phyloP scores from a whole-genome alignment of 768 basidiomycete species.

The Candolleomyces efflorescens region DNA sequence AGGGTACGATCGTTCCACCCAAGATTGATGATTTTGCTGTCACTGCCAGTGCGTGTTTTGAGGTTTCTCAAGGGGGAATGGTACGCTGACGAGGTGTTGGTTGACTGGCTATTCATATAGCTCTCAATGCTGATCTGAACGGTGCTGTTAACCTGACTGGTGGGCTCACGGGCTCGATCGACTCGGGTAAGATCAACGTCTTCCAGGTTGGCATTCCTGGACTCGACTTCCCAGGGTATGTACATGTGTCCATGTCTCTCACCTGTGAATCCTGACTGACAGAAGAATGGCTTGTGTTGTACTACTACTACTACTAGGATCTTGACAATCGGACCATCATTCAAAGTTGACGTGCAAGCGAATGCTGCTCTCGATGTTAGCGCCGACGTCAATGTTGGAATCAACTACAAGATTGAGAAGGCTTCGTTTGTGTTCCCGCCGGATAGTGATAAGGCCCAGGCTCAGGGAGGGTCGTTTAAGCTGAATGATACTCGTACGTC shows the following conservation, averaged over 20 bases:
- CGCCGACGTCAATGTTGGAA: constrained; percentile 35
- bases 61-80: neutral
- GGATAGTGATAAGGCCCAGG: constrained; percentile 12
- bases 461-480: constrained; percentile 23
- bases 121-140: constrained; percentile 32
- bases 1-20: constrained; percentile 38
- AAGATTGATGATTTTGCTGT: constrained; percentile 24
- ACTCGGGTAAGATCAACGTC: constrained; percentile 38
- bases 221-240: constrained; percentile 46
- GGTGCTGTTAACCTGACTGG: constrained; percentile 35
- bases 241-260: neutral
- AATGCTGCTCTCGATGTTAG: constrained; percentile 31
- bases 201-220: constrained; percentile 42
- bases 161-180: constrained; percentile 33
- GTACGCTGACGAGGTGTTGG: neutral
- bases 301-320: constrained; percentile 36
- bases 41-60: constrained; percentile 24
- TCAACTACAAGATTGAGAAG: constrained; percentile 39
- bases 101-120: no score
- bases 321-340: constrained; percentile 43
- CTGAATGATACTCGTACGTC: constrained; percentile 42
- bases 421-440: constrained; percentile 43
- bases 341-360: constrained; percentile 37
- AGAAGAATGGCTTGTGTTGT: no score
- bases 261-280: neutral